Evolutionary conservation across 225 moss, liverwort and hornwort genomes (phyloP).

Genomic region (Antitrichia curtipendula): DNA sequence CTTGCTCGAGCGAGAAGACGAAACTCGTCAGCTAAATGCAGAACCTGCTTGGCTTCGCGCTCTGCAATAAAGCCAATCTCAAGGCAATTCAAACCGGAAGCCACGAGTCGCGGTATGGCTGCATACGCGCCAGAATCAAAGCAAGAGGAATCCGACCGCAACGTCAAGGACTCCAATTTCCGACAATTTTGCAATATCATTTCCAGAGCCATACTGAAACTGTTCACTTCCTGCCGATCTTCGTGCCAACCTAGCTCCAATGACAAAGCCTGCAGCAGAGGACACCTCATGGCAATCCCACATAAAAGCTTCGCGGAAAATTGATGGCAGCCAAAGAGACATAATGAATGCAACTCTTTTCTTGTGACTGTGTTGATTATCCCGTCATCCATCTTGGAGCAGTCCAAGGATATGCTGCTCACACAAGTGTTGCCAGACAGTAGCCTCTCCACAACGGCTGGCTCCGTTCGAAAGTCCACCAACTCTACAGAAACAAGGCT

Average conservation of each 20-base stretch:
- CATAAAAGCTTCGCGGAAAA: constrained; percentile 27
- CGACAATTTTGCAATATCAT: constrained; percentile 57
- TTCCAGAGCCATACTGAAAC: constrained; percentile 73
- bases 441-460: constrained; percentile 18
- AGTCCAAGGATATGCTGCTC: constrained; percentile 31
- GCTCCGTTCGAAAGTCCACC: constrained; percentile 20
- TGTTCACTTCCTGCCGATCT: constrained; percentile 45
- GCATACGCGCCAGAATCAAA: constrained; percentile 78
- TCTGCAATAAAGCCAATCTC: constrained; percentile 78
- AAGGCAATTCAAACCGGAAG: constrained; percentile 51
- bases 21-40: constrained; percentile 27
- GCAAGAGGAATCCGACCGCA: constrained; percentile 66
- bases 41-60: constrained; percentile 72
- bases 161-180: constrained; percentile 59
- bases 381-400: constrained; percentile 48
- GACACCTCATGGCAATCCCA: constrained; percentile 37
- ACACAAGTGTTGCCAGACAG: constrained; percentile 16
- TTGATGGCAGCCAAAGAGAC: constrained; percentile 27
- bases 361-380: constrained; percentile 30
- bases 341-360: constrained; percentile 15
- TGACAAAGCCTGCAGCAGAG: constrained; percentile 41
- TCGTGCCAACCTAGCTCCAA: constrained; percentile 91
- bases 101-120: constrained; percentile 61
- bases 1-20: constrained; percentile 2
- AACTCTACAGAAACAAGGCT: constrained; percentile 25